Percentiles rank a stretch among this genome's conserved stretches.
These are phyloP conservation scores for Tribonema minus DNA, from an alignment of 108 stramenopile genomes.

Conservation along the genomic window DNA sequence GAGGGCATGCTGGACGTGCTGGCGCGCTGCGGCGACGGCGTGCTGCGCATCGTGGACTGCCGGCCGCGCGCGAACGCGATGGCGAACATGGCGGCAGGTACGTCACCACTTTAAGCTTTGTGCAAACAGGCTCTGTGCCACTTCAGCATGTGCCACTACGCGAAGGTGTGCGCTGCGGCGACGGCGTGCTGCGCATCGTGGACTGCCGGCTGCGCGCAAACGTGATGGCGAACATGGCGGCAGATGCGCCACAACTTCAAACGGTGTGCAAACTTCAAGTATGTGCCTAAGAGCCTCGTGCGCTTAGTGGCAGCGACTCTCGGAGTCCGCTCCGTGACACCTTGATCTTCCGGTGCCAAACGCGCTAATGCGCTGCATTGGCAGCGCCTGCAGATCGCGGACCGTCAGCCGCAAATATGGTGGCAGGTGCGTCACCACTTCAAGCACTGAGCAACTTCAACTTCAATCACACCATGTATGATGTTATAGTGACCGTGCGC, in stretches of 20 bases:
- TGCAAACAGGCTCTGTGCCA: too few relatives aligned
- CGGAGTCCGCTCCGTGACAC: constrained; percentile 41
- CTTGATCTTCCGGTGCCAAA: constrained; percentile 27
- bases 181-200: constrained; percentile 55
- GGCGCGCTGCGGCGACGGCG: constrained; percentile 13
- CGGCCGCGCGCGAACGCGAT: constrained; percentile 57
- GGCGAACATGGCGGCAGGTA: constrained; percentile 52
- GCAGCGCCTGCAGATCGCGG: constrained; percentile 55
- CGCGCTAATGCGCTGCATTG: background rate
- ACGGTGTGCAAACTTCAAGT: too few relatives aligned
- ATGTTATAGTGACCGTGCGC: too few relatives aligned
- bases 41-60: constrained; percentile 59
- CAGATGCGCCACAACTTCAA: constrained; percentile 7
- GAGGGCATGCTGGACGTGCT: constrained; percentile 27
- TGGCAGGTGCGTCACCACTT: constrained; percentile 5
- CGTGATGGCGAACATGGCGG: constrained; percentile 56
- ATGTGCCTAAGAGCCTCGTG: too few relatives aligned
- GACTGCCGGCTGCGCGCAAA: constrained; percentile 58
- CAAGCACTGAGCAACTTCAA: too few relatives aligned
- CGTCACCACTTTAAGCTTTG: too few relatives aligned
- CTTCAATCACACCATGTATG: too few relatives aligned
- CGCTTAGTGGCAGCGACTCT: too few relatives aligned
- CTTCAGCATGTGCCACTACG: too few relatives aligned
- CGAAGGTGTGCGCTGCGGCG: too few relatives aligned
- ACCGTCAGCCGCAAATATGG: constrained; percentile 61